These are phyloP conservation scores for Ascochyta koolunga DNA, from an alignment of 2,329 filamentous ascomycete species.

Conservation along the genomic window DNA sequence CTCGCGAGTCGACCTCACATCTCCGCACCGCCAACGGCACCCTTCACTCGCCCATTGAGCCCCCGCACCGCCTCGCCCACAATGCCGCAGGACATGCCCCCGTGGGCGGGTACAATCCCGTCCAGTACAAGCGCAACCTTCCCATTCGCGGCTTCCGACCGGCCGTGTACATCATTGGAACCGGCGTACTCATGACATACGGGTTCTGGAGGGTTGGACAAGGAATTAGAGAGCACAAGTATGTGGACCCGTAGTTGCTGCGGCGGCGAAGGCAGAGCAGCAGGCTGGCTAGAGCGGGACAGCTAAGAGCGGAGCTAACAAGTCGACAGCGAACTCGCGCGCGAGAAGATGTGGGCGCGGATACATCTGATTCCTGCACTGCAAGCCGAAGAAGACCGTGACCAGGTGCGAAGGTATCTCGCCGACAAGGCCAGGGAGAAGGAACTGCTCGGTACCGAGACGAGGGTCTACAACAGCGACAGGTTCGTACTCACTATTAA, in stretches of 20 bases:
- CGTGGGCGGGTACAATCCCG: conserved; percentile 87
- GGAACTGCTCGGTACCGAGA: conserved; percentile 83
- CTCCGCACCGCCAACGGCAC: conserved; percentile 33
- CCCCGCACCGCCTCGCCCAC: conserved; percentile 47
- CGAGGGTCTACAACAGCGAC: conserved; percentile 85
- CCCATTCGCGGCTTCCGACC: conserved; percentile 90
- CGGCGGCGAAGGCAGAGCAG: not conserved
- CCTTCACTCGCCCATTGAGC: conserved; percentile 36
- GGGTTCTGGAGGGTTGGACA: conserved; percentile 87
- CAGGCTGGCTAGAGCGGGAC: not conserved
- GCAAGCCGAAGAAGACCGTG: conserved; percentile 95
- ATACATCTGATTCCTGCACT: conserved; percentile 93
- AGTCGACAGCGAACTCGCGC: conserved; percentile 78
- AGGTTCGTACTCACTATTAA: conserved; percentile 63
- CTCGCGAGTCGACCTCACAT: conserved; percentile 33
- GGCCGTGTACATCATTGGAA: conserved; percentile 74
- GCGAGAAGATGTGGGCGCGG: conserved; percentile 98
- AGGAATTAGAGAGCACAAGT: conserved; percentile 92
- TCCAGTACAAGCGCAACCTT: conserved; percentile 98
- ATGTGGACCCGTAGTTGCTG: conserved; percentile 46
- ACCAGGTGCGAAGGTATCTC: conserved; percentile 84
- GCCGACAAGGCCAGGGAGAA: conserved; percentile 91
- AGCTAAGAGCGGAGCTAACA: conserved; percentile 23
- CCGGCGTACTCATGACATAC: conserved; percentile 80
- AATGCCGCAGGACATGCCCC: conserved; percentile 99